Base-by-base conservation (phyloP, 2,329 filamentous ascomycete species). In the Clarireedia homoeocarpa region DNA sequence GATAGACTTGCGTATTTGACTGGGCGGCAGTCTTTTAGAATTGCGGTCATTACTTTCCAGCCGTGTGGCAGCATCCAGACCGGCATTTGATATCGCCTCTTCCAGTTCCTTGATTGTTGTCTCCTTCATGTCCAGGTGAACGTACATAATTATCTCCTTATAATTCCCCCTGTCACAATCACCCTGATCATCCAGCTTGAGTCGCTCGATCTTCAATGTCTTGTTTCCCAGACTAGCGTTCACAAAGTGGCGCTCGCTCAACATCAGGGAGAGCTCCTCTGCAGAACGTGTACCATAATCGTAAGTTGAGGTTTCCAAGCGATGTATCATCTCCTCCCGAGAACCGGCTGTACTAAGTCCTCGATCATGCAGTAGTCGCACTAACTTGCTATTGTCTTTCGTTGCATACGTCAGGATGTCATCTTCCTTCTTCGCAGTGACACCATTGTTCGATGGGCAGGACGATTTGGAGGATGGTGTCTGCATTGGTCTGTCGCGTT, bases 381-480 rank as follows among this genome's bases (percentile, higher is more conserved):
- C 48, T 4, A 63, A 50, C 30, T 61, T 65, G 51, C 60, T 59
- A 46, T 62, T 61, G 34, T 65, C 62, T 27, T 62, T 62, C 10
- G 36, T 48, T 1, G n/a, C 47, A 27, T 62, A 62, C 17, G 56
- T 23, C 14, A 61, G 17, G 38, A 6, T 27, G 1, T 34, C 30
- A 34, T 9, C 30, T 10, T 34, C 10, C 30, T 34, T 34, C 30
- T 34, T 34, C 30, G 7, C 26, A 10, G 7, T n/a, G 6, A 34
- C 2, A 15, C 0, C 0, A 2, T 6, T 34, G 6, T 34, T 17
- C 10, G 30, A 34, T 34, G 30, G 12, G 10, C 10, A 12, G 30
- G 30, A 34, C 30, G 39, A 45, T 52, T 5, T 24, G 4, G 3
- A 24, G 12, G 26, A 17, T 34, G 6, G 0, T 15, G 12, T 7